Conservation (phyloP, 176 grass and related monocot genomes). For the Cenchrus fungigraminus region DNA sequence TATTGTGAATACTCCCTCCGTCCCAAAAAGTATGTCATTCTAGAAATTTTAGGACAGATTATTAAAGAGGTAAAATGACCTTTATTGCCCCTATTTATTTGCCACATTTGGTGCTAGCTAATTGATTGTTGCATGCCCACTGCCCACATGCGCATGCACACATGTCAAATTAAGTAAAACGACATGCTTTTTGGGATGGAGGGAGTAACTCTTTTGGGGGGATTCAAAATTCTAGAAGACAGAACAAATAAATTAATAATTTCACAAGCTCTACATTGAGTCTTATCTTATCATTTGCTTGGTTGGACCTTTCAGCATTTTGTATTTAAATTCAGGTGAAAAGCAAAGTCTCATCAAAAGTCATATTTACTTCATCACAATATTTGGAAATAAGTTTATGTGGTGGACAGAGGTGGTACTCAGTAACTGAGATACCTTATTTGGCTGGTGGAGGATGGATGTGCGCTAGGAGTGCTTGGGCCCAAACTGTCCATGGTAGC, state of each 20-base stretch:
- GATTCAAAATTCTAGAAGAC: background rate
- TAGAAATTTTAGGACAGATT: no score
- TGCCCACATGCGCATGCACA: no score
- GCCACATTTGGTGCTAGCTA: no score
- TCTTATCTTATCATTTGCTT: background rate
- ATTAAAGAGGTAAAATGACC: no score
- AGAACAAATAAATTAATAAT: conserved; percentile 3
- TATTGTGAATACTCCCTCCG: background rate
- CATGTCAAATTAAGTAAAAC: no score
- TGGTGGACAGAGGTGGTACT: background rate
- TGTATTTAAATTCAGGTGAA: conserved; percentile 19
- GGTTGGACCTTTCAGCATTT: background rate
- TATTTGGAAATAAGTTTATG: background rate
- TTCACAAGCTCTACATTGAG: background rate
- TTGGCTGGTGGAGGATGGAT: background rate
- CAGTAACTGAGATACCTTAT: background rate
- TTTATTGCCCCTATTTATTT: no score
- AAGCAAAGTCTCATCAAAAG: background rate
- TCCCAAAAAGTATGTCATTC: no score
- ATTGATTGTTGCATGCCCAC: no score
- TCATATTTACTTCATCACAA: background rate
- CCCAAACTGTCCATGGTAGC: background rate
- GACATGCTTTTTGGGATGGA: no score
- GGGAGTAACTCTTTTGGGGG: background rate
- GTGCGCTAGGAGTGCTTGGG: background rate